Conservation (phyloP, 768 basidiomycete genomes). For the Myochromella boudieri region DNA sequence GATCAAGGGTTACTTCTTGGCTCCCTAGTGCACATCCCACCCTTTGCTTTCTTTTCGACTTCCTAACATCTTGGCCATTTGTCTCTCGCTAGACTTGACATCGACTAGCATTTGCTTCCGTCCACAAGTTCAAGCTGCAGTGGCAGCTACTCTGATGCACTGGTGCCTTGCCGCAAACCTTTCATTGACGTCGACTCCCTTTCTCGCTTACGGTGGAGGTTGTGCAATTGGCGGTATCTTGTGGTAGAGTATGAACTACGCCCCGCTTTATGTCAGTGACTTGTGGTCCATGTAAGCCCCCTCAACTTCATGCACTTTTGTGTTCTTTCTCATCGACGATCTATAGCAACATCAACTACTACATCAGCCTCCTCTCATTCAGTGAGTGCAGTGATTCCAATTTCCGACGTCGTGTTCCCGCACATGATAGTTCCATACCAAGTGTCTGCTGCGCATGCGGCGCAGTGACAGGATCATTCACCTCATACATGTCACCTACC, state of each 20-base stretch:
- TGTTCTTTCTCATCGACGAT: neutral
- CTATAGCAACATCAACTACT: slow-evolving; percentile 8
- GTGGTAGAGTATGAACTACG: slow-evolving; percentile 8
- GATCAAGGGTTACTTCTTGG: no score
- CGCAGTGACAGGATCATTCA: neutral
- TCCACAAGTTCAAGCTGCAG: no score
- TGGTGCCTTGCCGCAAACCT: no score
- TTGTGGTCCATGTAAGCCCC: slow-evolving; percentile 5
- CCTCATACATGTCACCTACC: neutral
- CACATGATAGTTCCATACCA: neutral
- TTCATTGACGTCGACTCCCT: no score
- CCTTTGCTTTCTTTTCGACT: no score
- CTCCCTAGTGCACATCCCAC: no score
- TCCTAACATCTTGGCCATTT: no score
- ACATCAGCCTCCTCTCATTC: slow-evolving; percentile 6
- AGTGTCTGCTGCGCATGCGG: neutral
- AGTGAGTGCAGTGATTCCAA: slow-evolving; percentile 3
- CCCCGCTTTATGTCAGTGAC: slow-evolving; percentile 1
- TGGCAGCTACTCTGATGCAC: no score
- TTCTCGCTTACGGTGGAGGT: no score
- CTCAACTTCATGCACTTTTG: neutral
- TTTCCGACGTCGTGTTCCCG: neutral
- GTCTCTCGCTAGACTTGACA: no score
- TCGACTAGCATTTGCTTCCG: no score
- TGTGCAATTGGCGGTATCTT: no score